Conservation (phyloP, 345 rosid species). For the Eucalyptus brandiana region DNA sequence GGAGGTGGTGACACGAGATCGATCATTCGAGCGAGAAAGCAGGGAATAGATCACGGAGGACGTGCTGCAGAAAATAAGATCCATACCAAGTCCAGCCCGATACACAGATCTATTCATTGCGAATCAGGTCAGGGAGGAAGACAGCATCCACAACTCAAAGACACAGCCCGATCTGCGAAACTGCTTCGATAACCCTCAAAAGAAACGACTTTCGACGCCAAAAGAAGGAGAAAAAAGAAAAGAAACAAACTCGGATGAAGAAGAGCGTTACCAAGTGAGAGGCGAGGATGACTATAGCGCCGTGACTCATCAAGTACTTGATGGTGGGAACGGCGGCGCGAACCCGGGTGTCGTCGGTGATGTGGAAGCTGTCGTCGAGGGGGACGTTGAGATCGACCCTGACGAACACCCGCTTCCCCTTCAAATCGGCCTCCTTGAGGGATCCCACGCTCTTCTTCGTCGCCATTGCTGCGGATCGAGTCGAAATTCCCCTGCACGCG, state of each 20-base stretch:
- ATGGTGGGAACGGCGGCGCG: constrained; percentile 54
- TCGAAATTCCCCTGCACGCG: background rate
- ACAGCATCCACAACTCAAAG: background rate
- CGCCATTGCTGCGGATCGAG: constrained; percentile 6
- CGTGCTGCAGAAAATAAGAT: background rate
- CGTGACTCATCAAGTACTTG: constrained; percentile 29
- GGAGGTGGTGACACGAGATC: background rate
- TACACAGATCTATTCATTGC: background rate
- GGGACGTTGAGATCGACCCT: constrained; percentile 57
- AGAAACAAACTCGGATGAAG: background rate
- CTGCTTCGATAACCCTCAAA: background rate
- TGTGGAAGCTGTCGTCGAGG: constrained; percentile 26
- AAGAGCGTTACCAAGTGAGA: constrained; percentile 23
- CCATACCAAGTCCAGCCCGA: background rate
- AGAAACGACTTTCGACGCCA: background rate
- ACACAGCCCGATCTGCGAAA: background rate
- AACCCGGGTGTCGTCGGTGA: constrained; percentile 44
- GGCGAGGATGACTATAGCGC: constrained; percentile 31
- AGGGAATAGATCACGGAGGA: background rate
- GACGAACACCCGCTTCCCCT: constrained; percentile 60
- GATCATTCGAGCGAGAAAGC: background rate
- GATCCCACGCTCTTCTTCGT: constrained; percentile 44
- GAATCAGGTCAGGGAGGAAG: background rate
- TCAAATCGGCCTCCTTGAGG: constrained; percentile 41
- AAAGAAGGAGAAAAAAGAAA: rapidly evolving